Percentiles rank a stretch among this genome's conserved stretches.
These are phyloP conservation scores for Mentha longifolia DNA, from an alignment of 257 asterid species.

Conservation along the genomic window DNA sequence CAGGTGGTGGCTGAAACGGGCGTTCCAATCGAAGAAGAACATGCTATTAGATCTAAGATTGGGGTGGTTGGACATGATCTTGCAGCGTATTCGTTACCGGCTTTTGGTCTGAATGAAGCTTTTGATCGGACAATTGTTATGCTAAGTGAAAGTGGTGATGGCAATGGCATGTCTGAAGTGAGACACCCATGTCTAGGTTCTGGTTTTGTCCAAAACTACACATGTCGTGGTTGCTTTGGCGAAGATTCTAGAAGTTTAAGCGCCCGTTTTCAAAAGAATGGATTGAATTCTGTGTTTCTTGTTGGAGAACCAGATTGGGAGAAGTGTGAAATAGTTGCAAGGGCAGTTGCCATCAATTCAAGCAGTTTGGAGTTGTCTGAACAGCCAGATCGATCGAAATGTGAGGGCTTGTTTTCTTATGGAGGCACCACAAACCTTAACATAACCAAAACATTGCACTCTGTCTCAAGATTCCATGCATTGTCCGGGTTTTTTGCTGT, in stretches of 20 bases:
- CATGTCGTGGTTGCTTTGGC: constrained; percentile 66
- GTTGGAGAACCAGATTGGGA: constrained; percentile 76
- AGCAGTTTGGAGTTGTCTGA: constrained; percentile 50
- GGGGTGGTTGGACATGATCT: constrained; percentile 54
- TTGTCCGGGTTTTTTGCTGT: constrained; percentile 77
- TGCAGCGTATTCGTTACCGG: constrained; percentile 65
- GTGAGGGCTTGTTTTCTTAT: constrained; percentile 61
- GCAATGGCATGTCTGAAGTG: constrained; percentile 54
- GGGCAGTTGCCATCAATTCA: constrained; percentile 70
- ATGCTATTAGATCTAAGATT: constrained; percentile 54
- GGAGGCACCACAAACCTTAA: constrained; percentile 56
- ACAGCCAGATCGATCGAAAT: constrained; percentile 43
- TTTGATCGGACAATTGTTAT: constrained; percentile 64
- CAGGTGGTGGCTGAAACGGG: constrained; percentile 77
- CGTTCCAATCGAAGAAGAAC: constrained; percentile 36
- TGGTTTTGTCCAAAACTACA: constrained; percentile 58
- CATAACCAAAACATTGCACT: constrained; percentile 44
- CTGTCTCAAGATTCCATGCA: constrained; percentile 59
- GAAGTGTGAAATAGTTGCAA: constrained; percentile 61
- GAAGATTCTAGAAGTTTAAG: constrained; percentile 34
- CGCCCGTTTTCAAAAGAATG: constrained; percentile 26
- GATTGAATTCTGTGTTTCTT: constrained; percentile 45
- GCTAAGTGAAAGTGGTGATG: constrained; percentile 54
- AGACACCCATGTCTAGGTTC: constrained; percentile 78
- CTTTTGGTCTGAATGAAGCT: constrained; percentile 84